Base-by-base conservation (phyloP, 768 basidiomycete genomes). In the Calocera viscosa region DNA sequence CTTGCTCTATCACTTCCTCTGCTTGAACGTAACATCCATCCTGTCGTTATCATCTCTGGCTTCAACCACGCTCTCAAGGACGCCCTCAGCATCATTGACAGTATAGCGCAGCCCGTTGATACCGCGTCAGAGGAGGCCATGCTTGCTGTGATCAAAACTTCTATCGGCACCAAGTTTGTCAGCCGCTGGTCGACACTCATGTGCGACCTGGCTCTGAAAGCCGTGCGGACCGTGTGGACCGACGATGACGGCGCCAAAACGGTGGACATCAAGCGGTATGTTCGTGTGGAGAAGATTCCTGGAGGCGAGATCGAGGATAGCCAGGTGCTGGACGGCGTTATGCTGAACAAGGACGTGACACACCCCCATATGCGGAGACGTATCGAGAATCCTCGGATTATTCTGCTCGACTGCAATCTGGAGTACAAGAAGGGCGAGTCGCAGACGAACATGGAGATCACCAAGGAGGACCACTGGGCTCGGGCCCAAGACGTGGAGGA, bases 381-480 rank as follows among this genome's bases (percentile, higher is more conserved):
- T 70, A 98, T 98, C 75, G 83, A 81, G 68, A 90, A 91, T 70
- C 96, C 95, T 1, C 79, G 94, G 14, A 89, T 99, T 63, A 79
- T 98, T 26, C 77, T 98, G 41, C 79, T 98, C 41, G 94, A 96
- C 76, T 98, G 94, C 76, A 94, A 94, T 11, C 78, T 97, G 67
- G 95, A 98, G 79, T 98, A 99, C 80, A 99, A 98, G 80, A 98
- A 98, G 81, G 95, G 95, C 30, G 96, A 98, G 80, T 86, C 83
- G 67, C 96, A 99, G 78, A 98, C 96, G 68, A 96, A 97, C 75
- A 98, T 98, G 82, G 95, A 97, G 78, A 93, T 98, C 70, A 87
- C 87, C 49, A 92, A 91, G 77, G 94, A 94, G 79, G 81, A 82
- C 22, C 94, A 99, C 74, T 99, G 94, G 91, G 86, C 88, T 65